phyloP scores from a whole-genome alignment of 805 yeast genomes.

The Hanseniaspora guilliermondii region DNA sequence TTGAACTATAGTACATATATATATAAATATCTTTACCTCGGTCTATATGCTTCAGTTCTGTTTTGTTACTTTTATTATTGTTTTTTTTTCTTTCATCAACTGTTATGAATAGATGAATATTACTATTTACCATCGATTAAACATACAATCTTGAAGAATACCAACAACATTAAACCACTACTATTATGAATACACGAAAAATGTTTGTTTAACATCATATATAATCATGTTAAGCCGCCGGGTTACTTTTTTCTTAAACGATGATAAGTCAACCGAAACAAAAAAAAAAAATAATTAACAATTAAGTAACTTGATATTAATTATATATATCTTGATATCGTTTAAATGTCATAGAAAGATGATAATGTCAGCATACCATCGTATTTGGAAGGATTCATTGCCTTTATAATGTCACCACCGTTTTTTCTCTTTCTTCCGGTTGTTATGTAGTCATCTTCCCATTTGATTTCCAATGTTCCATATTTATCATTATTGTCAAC shows the following conservation, averaged over 20 bases:
- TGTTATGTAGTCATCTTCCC: conserved; percentile 38
- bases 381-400: not conserved
- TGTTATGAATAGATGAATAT: too few species aligned
- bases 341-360: conserved; percentile 1
- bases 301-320: not conserved
- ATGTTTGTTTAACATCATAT: too few species aligned
- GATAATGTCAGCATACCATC: not conserved
- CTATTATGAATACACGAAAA: too few species aligned
- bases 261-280: not conserved
- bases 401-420: not conserved
- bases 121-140: too few species aligned
- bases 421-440: conserved; percentile 23
- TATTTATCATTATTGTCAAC: conserved; percentile 28
- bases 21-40: too few species aligned
- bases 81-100: too few species aligned
- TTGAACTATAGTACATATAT: too few species aligned
- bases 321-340: not conserved
- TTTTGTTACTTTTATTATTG: too few species aligned
- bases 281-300: not conserved
- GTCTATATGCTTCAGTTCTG: too few species aligned
- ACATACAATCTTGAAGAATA: too few species aligned
- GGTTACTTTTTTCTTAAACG: not conserved
- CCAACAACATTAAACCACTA: too few species aligned
- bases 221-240: not conserved
- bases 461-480: conserved; percentile 43